A percentile compares a stretch with the other conserved stretches of the same genome.
Conservation (phyloP, 768 basidiomycete species). For the Mycena epipterygia region DNA sequence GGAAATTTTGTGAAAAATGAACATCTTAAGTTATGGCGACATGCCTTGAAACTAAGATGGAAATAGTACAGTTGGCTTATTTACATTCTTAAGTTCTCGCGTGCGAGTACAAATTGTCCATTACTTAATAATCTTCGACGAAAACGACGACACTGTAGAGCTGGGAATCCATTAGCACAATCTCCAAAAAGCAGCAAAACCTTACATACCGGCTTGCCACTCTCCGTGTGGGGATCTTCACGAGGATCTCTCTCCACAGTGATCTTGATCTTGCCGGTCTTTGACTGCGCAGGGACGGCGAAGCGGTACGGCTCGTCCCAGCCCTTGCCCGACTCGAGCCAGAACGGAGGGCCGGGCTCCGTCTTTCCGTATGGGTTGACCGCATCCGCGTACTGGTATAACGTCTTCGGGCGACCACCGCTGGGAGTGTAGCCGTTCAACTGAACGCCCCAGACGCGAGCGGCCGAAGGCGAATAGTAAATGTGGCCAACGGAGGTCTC, state of each 20-base stretch:
- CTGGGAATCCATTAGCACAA: constrained; percentile 2
- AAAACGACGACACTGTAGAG: constrained; percentile 1
- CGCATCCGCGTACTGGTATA: constrained; percentile 4
- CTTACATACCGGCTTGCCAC: constrained; percentile 7
- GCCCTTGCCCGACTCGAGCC: constrained; percentile 8
- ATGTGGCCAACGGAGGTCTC: constrained; percentile 13
- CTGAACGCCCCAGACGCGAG: constrained; percentile 14
- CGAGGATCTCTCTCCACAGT: constrained; percentile 5
- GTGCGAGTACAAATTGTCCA: neutral
- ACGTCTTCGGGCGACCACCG: constrained; percentile 13
- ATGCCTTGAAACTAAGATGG: no score
- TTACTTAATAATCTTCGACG: constrained; percentile 6
- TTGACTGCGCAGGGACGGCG: neutral
- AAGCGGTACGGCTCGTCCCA: constrained; percentile 14
- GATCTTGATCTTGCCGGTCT: constrained; percentile 3
- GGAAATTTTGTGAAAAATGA: no score
- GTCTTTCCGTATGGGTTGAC: neutral
- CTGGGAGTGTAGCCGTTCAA: constrained; percentile 15
- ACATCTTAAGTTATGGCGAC: no score
- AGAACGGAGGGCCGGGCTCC: constrained; percentile 9
- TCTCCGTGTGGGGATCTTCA: neutral
- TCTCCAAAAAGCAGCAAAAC: neutral
- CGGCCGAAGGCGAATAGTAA: constrained; percentile 2
- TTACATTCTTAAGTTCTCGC: no score
- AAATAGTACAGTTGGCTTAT: no score